These are phyloP conservation scores for Aspergillus asperescens DNA, from an alignment of 495 filamentous ascomycete species.

Conservation along the genomic window DNA sequence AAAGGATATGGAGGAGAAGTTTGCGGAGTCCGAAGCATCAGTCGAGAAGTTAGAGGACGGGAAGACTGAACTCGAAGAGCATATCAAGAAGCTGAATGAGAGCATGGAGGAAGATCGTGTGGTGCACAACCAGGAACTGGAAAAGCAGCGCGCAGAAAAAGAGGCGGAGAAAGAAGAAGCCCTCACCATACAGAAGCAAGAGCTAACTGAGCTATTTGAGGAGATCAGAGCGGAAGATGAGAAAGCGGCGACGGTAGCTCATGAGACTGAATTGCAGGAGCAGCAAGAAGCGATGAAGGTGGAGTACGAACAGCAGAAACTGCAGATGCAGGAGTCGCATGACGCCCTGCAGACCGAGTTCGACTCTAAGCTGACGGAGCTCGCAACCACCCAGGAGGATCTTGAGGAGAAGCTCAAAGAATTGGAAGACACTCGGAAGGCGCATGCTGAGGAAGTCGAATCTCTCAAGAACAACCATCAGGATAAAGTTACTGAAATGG, in stretches of 20 bases:
- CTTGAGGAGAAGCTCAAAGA: slow-evolving; percentile 27
- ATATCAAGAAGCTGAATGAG: slow-evolving; percentile 49
- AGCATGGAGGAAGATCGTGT: slow-evolving; percentile 39
- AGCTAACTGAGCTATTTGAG: slow-evolving; percentile 44
- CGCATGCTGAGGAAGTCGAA: slow-evolving; percentile 32
- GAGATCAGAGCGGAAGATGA: slow-evolving; percentile 48
- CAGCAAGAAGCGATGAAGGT: slow-evolving; percentile 34
- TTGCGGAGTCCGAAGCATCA: slow-evolving; percentile 36
- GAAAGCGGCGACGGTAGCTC: slow-evolving; percentile 34
- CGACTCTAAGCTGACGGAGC: slow-evolving; percentile 30
- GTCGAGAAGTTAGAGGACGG: slow-evolving; percentile 37
- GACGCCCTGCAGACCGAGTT: slow-evolving; percentile 33
- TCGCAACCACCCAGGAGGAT: slow-evolving; percentile 32
- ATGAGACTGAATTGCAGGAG: slow-evolving; percentile 36
- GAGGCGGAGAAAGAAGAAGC: slow-evolving; percentile 30
- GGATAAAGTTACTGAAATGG: slow-evolving; percentile 36
- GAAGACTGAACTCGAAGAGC: slow-evolving; percentile 42
- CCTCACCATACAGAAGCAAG: slow-evolving; percentile 38
- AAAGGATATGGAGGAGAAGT: slow-evolving; percentile 43
- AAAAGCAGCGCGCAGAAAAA: slow-evolving; percentile 32
- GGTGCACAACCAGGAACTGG: slow-evolving; percentile 31
- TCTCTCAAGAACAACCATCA: slow-evolving; percentile 23
- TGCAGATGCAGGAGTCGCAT: slow-evolving; percentile 38
- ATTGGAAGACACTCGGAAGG: slow-evolving; percentile 27
- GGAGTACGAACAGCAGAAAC: slow-evolving; percentile 44